These are phyloP conservation scores for Verticillium nubilum DNA, from an alignment of 2,329 filamentous ascomycete species.

Conservation along the genomic window DNA sequence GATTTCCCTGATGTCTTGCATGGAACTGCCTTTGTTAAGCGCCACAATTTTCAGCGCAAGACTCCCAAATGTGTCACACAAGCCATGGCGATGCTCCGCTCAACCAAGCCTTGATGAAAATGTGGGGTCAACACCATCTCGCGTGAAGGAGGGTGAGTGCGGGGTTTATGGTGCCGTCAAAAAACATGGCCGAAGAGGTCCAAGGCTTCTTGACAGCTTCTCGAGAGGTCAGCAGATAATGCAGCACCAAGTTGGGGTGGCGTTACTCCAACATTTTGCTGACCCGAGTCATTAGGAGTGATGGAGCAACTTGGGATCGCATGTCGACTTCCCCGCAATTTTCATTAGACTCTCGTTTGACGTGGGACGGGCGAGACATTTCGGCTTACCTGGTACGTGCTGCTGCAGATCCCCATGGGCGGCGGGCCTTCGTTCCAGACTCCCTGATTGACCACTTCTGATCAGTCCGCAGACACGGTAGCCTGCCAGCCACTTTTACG, in stretches of 20 bases:
- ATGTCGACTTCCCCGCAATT: neutral
- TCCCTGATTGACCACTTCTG: neutral
- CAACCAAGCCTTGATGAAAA: neutral
- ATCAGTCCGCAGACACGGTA: neutral
- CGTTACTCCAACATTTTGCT: neutral
- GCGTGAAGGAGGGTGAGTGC: neutral
- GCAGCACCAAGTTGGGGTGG: neutral
- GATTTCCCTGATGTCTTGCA: slow-evolving; percentile 1
- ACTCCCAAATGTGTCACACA: neutral
- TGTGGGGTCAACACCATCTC: neutral
- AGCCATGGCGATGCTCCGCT: neutral
- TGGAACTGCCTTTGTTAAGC: neutral
- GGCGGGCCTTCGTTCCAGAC: slow-evolving; percentile 3
- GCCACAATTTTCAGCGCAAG: neutral
- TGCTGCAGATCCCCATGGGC: slow-evolving; percentile 7
- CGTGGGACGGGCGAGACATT: neutral
- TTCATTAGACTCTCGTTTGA: neutral
- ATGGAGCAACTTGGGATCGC: neutral
- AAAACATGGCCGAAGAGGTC: too few relatives aligned
- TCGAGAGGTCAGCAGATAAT: neutral
- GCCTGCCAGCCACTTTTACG: neutral
- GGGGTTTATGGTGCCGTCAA: neutral
- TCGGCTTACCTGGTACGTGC: neutral
- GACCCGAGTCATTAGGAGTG: neutral
- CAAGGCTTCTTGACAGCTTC: neutral